Evolutionary conservation across 306 rosid genomes (phyloP).

Genomic region (Neltuma alba): DNA sequence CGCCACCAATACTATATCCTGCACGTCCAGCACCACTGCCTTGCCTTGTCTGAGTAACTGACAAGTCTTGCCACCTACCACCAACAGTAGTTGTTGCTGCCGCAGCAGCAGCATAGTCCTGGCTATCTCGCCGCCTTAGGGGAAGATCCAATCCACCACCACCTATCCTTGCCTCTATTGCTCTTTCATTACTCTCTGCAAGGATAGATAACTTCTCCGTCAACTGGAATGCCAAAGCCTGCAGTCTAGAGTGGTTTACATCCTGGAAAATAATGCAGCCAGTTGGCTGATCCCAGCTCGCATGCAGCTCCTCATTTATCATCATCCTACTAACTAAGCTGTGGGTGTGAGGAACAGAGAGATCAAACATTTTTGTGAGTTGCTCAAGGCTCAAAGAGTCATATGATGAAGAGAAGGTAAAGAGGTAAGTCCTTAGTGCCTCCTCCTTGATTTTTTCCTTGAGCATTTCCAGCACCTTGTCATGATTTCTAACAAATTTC

Average conservation of each 20-base stretch:
- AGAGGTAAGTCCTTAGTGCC: conserved; percentile 91
- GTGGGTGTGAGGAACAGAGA: conserved; percentile 59
- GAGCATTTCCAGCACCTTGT: conserved; percentile 69
- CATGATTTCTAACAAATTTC: conserved; percentile 78
- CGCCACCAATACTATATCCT: conserved; percentile 63
- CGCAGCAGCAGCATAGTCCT: conserved; percentile 66
- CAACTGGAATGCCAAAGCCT: conserved; percentile 80
- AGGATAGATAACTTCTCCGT: conserved; percentile 82
- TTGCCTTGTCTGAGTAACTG: conserved; percentile 68
- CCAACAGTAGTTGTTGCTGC: conserved; percentile 48
- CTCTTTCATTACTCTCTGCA: conserved; percentile 92
- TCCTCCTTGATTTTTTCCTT: conserved; percentile 88
- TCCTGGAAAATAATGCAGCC: conserved; percentile 62
- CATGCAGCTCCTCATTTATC: conserved; percentile 91
- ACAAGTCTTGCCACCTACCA: conserved; percentile 80
- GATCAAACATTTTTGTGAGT: conserved; percentile 76
- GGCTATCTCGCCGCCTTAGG: conserved; percentile 78
- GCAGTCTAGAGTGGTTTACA: conserved; percentile 67
- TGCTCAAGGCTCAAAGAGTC: conserved; percentile 76
- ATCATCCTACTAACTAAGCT: conserved; percentile 91
- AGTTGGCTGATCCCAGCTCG: conserved; percentile 70
- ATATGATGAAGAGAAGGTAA: conserved; percentile 80
- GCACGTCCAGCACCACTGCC: conserved; percentile 63
- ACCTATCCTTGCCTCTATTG: conserved; percentile 78
- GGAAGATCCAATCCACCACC: conserved; percentile 92